Evolutionary conservation across 306 rosid species (phyloP), one percentile per base, ranked within the genome.

Genomic region (Abrus precatorius): DNA sequence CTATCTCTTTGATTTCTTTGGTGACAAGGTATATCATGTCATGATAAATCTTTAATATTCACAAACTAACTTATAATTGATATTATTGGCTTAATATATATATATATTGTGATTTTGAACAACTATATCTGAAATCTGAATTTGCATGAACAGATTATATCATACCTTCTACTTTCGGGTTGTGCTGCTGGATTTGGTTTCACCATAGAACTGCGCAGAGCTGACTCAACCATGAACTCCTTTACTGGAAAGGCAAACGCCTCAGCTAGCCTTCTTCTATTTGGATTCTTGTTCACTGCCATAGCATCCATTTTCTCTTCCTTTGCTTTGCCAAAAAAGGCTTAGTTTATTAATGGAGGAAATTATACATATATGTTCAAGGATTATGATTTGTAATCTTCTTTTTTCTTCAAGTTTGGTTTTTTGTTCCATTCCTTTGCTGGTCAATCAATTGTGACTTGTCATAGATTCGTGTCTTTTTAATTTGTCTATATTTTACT

Each of bases 131-230:
- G 49, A 29, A 3, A 36, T 30, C 4, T 54, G 9, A 50, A 43
- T 60, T 48, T 56, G 1, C 3, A 34, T 80, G 59, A 3, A 33
- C 86, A 92, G 97, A 20, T 90, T 0, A 75, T 87, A 30, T 84
- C 93, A 55, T 92, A 87, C 43, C 2, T 89, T 49, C 47, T 92
- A 59, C 80, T 88, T 33, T 85, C 93, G 0, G 95, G 91, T 6
- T 81, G 91, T 6, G 91, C 89, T 0, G 92, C 93, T 14, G 97
- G 92, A 71, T 86, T 84, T 76, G 95, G 93, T 4, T 77, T 83
- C 13, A 69, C 89, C 0, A 36, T 61, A 7, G 97, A 90, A 56
- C 1, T 87, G 20, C 71, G 63, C 10, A 13, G 45, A 3, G 1
- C 0, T 0, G 41, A 4, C 1, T 0, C 68, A 12, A 33, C 75